Base-by-base conservation (phyloP, 495 filamentous ascomycete species). In the Aspergillus kassunensis region DNA sequence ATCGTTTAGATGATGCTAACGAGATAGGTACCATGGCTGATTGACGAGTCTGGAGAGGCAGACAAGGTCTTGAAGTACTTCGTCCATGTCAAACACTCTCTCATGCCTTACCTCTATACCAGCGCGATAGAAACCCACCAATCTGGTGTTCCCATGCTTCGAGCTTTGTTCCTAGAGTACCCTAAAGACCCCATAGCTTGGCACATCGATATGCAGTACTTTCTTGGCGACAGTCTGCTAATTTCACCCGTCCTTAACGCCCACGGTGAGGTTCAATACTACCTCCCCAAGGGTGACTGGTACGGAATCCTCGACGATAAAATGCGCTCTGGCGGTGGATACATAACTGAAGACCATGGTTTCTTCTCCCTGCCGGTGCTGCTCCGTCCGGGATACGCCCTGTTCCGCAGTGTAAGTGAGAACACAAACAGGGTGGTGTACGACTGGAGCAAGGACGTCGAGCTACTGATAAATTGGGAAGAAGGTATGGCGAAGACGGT, bases 41-140 rank as follows among this genome's bases (percentile, higher is more conserved):
- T 53, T 21, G 50, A 53, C 15, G 29, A 24, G 10, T 15, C 40
- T 13, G 40, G 40, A 8, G 50, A 53, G 27, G 41, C 50, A 1
- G 50, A 53, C 30, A 44, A 53, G 9, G 50, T 53, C 1, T 41
- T 53, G 3, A 44, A 53, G 41, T 20, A 53, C 31, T 53, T 53
- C 13, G 50, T 53, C 4, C 21, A 25, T 2, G 15, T 7, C 5
- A 53, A 53, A 20, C 50, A 53, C 30, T 53, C 50, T 3, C 50
- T 53, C 50, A 53, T 53, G 50, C 50, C 50, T 16, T 53, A 53
- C 21, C 39, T 53, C 6, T 53, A 53, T 21, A 23, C 40, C 20
- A 53, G 50, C 27, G 50, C 50, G 6, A 53, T 53, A 12, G 40
- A 53, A 10, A 53, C 50, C 6, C 50, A 53, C 30, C 12, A 45